phyloP scores from a whole-genome alignment of 345 rosid genomes.

The Euphorbia peplus region DNA sequence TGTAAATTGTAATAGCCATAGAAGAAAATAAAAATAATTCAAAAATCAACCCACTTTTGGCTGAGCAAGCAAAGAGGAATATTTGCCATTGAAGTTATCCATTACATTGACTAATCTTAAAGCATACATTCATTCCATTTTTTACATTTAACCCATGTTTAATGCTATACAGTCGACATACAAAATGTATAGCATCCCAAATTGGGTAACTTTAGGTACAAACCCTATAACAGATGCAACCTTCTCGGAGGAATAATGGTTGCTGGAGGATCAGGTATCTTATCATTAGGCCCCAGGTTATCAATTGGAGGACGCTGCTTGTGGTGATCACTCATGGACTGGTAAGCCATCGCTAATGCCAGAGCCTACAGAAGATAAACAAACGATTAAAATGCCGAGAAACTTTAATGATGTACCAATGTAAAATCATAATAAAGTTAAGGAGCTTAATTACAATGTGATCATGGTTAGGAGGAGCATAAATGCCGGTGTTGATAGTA shows the following conservation, averaged over 20 bases:
- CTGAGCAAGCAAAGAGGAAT: slow-evolving; percentile 4
- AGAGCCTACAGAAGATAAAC: slow-evolving; percentile 49
- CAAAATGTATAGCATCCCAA: too few species aligned
- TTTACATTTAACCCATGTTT: background rate
- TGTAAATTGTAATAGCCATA: background rate
- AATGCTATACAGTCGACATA: background rate
- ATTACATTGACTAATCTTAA: background rate
- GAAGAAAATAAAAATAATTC: background rate
- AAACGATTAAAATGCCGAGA: background rate
- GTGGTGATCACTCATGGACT: slow-evolving; percentile 64
- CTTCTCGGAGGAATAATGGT: slow-evolving; percentile 40
- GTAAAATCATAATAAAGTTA: background rate
- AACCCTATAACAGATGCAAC: slow-evolving; percentile 34
- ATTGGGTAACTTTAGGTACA: too few species aligned
- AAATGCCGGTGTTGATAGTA: slow-evolving; percentile 62
- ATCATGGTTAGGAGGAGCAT: slow-evolving; percentile 74
- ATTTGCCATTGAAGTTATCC: background rate
- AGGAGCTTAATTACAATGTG: slow-evolving; percentile 56
- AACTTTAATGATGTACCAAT: too few species aligned
- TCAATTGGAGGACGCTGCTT: slow-evolving; percentile 73
- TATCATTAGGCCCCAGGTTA: slow-evolving; percentile 60
- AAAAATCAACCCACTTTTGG: background rate
- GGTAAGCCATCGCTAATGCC: slow-evolving; percentile 88
- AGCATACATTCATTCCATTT: background rate
- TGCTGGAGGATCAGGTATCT: slow-evolving; percentile 41